These are phyloP conservation scores for Isoetes taiwanensis DNA, from an alignment of 75 land plant species.

Conservation along the genomic window DNA sequence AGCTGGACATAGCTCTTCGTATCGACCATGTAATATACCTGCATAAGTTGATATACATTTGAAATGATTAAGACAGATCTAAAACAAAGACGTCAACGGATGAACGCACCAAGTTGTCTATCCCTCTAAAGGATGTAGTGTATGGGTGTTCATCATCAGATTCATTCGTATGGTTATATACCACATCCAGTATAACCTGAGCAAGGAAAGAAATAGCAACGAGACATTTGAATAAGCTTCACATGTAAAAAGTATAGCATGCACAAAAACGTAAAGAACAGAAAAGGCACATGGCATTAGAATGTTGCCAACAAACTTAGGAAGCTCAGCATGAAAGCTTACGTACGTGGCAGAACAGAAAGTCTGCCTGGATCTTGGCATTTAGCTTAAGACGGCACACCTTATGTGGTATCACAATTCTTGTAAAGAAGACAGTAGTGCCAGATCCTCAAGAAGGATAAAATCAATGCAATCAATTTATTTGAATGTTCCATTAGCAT, in stretches of 20 bases:
- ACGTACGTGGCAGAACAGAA: too few relatives aligned
- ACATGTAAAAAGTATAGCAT: not conserved
- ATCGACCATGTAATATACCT: constrained; percentile 94
- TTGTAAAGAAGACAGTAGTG: too few relatives aligned
- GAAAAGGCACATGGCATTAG: not conserved
- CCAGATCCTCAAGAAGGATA: too few relatives aligned
- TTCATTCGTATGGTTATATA: constrained; percentile 98
- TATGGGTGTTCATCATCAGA: constrained; percentile 76
- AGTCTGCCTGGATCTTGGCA: not conserved
- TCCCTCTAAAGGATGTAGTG: constrained; percentile 93
- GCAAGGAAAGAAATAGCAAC: not conserved
- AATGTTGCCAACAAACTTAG: not conserved
- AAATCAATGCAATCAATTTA: too few relatives aligned
- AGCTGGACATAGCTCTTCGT: constrained; percentile 33
- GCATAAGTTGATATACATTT: not conserved
- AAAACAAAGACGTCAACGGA: not conserved
- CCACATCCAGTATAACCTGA: constrained; percentile 96
- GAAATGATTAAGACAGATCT: not conserved
- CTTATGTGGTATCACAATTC: too few relatives aligned
- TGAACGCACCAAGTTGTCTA: constrained; percentile 68
- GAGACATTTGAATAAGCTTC: not conserved
- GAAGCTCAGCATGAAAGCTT: not conserved
- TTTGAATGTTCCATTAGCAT: too few relatives aligned
- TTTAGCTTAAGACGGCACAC: too few relatives aligned
- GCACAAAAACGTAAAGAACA: not conserved